Evolutionary conservation across 805 yeast species (phyloP).

Genomic region (Yarrowia sp.): DNA sequence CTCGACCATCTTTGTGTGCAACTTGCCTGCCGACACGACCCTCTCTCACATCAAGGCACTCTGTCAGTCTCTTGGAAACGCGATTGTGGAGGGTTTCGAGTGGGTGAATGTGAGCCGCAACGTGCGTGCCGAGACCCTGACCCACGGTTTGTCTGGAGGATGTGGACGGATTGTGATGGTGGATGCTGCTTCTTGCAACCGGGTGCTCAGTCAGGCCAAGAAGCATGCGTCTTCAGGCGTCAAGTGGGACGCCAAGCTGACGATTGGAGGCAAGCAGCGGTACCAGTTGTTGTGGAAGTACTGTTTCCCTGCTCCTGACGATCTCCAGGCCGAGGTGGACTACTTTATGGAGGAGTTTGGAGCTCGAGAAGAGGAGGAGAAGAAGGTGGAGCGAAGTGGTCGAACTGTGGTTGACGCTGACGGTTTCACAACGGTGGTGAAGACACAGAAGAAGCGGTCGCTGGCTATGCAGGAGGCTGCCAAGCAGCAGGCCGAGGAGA

Average conservation of each 20-base stretch:
- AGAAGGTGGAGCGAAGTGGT: conserved; percentile 51
- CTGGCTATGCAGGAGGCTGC: conserved; percentile 58
- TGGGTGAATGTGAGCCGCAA: conserved; percentile 44
- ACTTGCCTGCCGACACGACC: conserved; percentile 71
- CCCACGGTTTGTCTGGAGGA: conserved; percentile 42
- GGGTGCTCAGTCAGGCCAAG: conserved; percentile 70
- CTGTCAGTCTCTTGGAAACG: conserved; percentile 59
- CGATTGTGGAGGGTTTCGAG: conserved; percentile 47
- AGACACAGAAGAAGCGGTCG: conserved; percentile 81
- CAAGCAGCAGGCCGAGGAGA: conserved; percentile 36
- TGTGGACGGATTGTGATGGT: conserved; percentile 73
- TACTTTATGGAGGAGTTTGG: conserved; percentile 71
- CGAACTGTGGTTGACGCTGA: conserved; percentile 74
- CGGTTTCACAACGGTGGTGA: conserved; percentile 91
- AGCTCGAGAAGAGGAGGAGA: conserved; percentile 63
- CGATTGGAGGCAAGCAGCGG: conserved; percentile 46
- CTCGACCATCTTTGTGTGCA: conserved; percentile 74
- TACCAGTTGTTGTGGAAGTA: conserved; percentile 36
- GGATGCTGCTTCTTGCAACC: conserved; percentile 68
- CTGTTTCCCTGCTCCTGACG: conserved; percentile 54
- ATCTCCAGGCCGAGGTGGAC: conserved; percentile 63
- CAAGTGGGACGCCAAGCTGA: conserved; percentile 49
- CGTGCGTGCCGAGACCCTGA: conserved; percentile 43
- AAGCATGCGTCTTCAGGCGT: conserved; percentile 50
- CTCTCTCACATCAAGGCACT: conserved; percentile 61